Evolutionary conservation across 2,329 filamentous ascomycete genomes (phyloP), one percentile per base, ranked within the genome.

Genomic region (Huntiella bhutanensis): DNA sequence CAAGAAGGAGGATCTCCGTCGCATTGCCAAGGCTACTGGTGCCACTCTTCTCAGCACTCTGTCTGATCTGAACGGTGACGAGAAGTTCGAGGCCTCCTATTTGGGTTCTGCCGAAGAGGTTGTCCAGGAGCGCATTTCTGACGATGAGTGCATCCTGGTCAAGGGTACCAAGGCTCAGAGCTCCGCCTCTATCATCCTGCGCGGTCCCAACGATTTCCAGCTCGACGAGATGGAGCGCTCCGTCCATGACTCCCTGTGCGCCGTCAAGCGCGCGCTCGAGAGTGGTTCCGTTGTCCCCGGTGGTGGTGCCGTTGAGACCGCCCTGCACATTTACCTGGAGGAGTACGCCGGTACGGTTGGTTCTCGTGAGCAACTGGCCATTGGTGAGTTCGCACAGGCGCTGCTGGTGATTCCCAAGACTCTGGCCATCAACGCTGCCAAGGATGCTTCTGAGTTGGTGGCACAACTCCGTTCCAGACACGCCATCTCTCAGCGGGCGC

Each of bases 211-310:
- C 64, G 91, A 98, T 63, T 96, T 82, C 67, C 84, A 85, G 51
- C 76, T 98, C 28, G 91, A 98, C 58, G 91, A 98, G 71, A 98
- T 96, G 88, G 91, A 98, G 71, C 82, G 91, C 53, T 96, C 91
- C 1, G 78, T 98, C 13, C 91, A 98, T 67, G 91, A 98, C 64
- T 93, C 88, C 11, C 72, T 98, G 41, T 95, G 84, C 54, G 91
- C 91, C 41, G 87, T 98, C 53, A 98, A 98, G 77, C 78, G 91
- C 55, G 95, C 91, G 3, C 71, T 98, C 5, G 91, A 98, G 68
- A 94, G 85, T 58, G 91, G 91, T 57, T 87, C 83, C 64, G 92
- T 98, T 54, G 91, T 98, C 35, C 91, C 91, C 12, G 91, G 91
- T 54, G 91, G 91, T 54, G 91, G 88, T 59, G 91, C 91, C 38